phyloP scores from a whole-genome alignment of 208 protist genomes.

The Willaertia magna region DNA sequence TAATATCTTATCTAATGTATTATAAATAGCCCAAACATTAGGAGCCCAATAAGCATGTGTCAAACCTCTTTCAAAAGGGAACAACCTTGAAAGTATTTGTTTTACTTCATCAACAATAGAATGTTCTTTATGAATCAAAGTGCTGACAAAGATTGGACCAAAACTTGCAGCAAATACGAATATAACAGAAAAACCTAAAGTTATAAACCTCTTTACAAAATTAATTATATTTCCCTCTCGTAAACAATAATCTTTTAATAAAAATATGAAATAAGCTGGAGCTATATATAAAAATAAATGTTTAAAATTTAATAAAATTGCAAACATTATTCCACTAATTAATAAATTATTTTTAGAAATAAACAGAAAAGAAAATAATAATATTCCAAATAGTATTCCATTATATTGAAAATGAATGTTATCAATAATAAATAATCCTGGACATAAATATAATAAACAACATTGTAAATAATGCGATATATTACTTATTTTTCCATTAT shows the following conservation, averaged over 20 bases:
- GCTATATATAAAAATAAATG: conserved; percentile 60
- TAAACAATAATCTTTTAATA: conserved; percentile 24
- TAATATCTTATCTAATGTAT: conserved; percentile 29
- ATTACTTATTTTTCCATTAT: background rate
- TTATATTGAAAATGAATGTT: conserved; percentile 80
- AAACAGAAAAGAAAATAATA: conserved; percentile 38
- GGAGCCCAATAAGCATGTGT: conserved; percentile 70
- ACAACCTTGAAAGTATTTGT: conserved; percentile 43
- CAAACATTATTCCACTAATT: conserved; percentile 37
- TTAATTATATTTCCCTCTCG: background rate
- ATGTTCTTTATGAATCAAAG: background rate
- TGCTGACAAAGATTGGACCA: background rate
- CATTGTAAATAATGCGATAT: background rate
- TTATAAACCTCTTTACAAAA: background rate
- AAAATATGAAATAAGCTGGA: conserved; percentile 52
- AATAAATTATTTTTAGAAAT: conserved; percentile 22
- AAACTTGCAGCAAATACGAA: background rate
- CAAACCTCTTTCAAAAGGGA: conserved; percentile 63
- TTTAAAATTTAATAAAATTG: conserved; percentile 62
- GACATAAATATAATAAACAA: background rate
- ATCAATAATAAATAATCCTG: background rate
- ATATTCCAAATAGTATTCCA: conserved; percentile 51
- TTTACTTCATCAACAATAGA: background rate
- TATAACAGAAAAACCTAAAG: background rate
- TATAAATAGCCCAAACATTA: conserved; percentile 65